Evolutionary conservation across 768 basidiomycete species (phyloP), one percentile per base, ranked within the genome.

Genomic region (Jaapia argillacea): DNA sequence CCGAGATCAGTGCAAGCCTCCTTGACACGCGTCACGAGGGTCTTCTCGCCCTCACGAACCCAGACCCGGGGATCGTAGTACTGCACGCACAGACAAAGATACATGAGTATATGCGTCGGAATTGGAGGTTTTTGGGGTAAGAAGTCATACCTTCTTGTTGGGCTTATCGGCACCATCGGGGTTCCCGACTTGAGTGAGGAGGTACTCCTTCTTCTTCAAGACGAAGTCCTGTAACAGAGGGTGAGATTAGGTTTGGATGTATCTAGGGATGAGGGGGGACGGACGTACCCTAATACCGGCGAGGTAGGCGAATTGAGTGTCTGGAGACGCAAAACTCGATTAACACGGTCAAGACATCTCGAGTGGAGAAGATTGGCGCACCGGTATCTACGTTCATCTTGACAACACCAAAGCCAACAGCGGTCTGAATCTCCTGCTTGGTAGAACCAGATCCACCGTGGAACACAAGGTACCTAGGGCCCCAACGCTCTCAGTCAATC

Each of bases 331-430:
- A n/a, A n/a, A n/a, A 28, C 31, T 24, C 16, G 28, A 36, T 36
- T 6, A 37, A 38, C 20, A 22, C 35, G 26, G 51, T 38, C 52
- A n/a, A 50, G 31, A 40, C 31, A 21, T n/a, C 16, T 12, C 7
- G 21, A 4, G 14, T 7, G 2, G 10, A 36, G 18, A 4, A 31
- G 43, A 12, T 5, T 20, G 20, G 39, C 64, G 43, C 46, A 70
- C 74, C 78, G 47, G 92, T 97, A 63, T 94, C 91, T 47, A 96
- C 90, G 70, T 98, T 97, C 93, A 98, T 98, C 75, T 99, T 99
- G 60, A 98, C 82, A 33, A 96, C 94, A 57, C 94, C 94, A 62
- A 93, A 75, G 42, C 66, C 58, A 51, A 98, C 96, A 45, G 93
- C 94, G 38, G 82, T 89, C 54, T 70, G 72, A 68, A 98, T 99